Evolutionary conservation across 805 yeast species (phyloP).

Genomic region (Hanseniaspora singularis): DNA sequence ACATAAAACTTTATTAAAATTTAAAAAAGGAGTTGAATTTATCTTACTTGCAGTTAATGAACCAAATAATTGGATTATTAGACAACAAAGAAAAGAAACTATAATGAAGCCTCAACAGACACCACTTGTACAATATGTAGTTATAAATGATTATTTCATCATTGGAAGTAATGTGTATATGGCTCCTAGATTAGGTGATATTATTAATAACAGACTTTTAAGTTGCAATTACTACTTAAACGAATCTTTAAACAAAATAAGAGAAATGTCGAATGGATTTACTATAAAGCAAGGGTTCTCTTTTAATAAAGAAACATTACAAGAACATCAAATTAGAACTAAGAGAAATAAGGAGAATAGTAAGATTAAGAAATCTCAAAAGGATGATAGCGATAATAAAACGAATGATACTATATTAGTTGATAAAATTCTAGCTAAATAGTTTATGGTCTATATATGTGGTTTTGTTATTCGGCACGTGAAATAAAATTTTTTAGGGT

Average conservation of each 20-base stretch:
- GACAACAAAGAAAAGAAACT: slow-evolving; percentile 58
- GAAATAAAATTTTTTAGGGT: too few species aligned
- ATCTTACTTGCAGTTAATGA: slow-evolving; percentile 62
- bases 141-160: slow-evolving; percentile 66
- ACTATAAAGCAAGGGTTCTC: slow-evolving; percentile 47
- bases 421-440: slow-evolving; percentile 6
- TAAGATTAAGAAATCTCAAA: not conserved
- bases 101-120: slow-evolving; percentile 32
- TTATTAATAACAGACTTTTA: slow-evolving; percentile 58
- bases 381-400: not conserved
- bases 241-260: slow-evolving; percentile 38
- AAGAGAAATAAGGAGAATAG: not conserved
- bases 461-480: too few species aligned
- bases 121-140: slow-evolving; percentile 30
- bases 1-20: slow-evolving; percentile 51
- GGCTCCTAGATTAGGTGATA: slow-evolving; percentile 66
- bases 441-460: not conserved
- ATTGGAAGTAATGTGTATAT: slow-evolving; percentile 87
- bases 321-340: slow-evolving; percentile 6
- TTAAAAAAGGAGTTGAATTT: slow-evolving; percentile 73
- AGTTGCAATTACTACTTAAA: slow-evolving; percentile 36
- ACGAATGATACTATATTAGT: not conserved
- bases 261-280: slow-evolving; percentile 37
- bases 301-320: slow-evolving; percentile 18
- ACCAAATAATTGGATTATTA: slow-evolving; percentile 85